Conservation (phyloP, 2,329 filamentous ascomycete genomes). For the Pseudocercospora pini-densiflorae region DNA sequence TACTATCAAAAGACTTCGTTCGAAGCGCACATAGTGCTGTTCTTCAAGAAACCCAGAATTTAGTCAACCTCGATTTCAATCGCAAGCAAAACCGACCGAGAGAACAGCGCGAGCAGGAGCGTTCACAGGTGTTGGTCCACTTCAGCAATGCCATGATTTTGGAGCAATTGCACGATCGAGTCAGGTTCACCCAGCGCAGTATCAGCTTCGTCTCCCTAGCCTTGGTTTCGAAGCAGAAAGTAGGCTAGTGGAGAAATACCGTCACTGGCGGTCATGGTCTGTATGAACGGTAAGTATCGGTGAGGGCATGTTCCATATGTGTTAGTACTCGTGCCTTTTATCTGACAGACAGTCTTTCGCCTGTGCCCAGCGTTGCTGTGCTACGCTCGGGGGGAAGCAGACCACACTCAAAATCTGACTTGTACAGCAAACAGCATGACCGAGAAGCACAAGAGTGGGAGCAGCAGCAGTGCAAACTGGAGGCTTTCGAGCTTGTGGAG, state of each 20-base stretch:
- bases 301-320: background rate
- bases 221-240: background rate
- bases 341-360: background rate
- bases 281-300: background rate
- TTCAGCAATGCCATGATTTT: background rate
- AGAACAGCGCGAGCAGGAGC: background rate
- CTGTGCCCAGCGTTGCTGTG: background rate
- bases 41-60: background rate
- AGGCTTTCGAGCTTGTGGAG: slow-evolving; percentile 18
- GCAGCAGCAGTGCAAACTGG: slow-evolving; percentile 12
- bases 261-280: background rate
- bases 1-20: background rate
- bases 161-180: background rate
- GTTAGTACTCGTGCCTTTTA: background rate
- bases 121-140: background rate
- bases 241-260: background rate
- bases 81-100: background rate
- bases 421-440: background rate
- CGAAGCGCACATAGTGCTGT: background rate
- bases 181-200: background rate
- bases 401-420: background rate
- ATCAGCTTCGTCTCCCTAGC: slow-evolving; percentile 1
- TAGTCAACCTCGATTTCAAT: background rate
- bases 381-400: background rate
- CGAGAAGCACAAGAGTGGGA: slow-evolving; percentile 4